These are phyloP conservation scores for Panellus pusillus DNA, from an alignment of 768 basidiomycete species.

Conservation along the genomic window DNA sequence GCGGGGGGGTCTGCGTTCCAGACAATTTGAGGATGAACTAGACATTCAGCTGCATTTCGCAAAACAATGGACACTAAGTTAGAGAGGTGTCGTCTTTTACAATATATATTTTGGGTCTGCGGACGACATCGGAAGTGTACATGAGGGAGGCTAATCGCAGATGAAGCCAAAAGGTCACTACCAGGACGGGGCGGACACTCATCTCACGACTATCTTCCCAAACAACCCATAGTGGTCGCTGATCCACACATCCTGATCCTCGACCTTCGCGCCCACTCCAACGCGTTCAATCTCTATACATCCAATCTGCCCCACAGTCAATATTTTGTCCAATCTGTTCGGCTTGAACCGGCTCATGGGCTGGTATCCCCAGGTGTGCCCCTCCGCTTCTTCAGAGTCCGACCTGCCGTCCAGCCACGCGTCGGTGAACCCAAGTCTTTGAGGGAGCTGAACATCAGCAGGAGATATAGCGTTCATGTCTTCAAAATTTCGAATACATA, in stretches of 20 bases:
- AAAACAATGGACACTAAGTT: no score
- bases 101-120: no score
- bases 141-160: no score
- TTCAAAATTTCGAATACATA: no score
- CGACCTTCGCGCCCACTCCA: conserved; percentile 38
- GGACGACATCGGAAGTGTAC: no score
- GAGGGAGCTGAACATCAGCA: conserved; percentile 34
- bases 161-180: no score
- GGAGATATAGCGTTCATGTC: conserved; percentile 52
- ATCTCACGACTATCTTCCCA: conserved; percentile 24
- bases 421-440: conserved; percentile 40
- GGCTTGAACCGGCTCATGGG: conserved; percentile 34
- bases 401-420: conserved; percentile 35
- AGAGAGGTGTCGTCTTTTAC: no score
- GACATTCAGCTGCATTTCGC: no score
- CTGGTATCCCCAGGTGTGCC: conserved; percentile 53
- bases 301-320: conserved; percentile 36
- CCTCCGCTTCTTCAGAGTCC: conserved; percentile 24
- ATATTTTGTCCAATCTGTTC: conserved; percentile 46
- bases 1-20: conserved; percentile 16
- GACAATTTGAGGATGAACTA: conserved; percentile 2
- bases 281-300: conserved; percentile 37
- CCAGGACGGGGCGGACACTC: no score
- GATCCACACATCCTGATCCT: conserved; percentile 35
- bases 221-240: conserved; percentile 50